Base-by-base conservation (phyloP, 2,329 filamentous ascomycete species). In the Aspergillus unguis region DNA sequence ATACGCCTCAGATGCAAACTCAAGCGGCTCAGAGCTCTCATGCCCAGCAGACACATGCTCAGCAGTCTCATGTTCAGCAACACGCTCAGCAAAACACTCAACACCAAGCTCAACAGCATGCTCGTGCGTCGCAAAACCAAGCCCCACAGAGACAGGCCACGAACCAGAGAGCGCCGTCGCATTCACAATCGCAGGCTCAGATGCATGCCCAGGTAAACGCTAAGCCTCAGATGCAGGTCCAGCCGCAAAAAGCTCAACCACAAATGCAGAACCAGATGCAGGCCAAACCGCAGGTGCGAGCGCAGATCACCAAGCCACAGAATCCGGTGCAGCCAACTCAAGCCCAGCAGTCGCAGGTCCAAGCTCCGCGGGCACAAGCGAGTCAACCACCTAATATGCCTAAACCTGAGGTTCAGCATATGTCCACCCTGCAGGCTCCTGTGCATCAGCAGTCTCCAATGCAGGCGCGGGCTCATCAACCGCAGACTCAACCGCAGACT, bases 181-280 rank as follows among this genome's bases (percentile, higher is more conserved):
- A 63, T 23, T 45, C 58, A 2, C 58, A 62, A 4, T 60, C 59
- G n/a, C 59, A 63, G 26, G 58, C 59, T 7, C 64, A 65, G 32
- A 58, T 63, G 11, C 51, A 49, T 29, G 42, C 45, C 35, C 63
- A 56, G 45, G 44, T 53, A 31, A 50, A 54, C 27, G 51, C 55
- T 10, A 59, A 59, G 40, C 50, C 55, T 32, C 49, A 60, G 44
- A 36, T 48, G 28, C 50, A 52, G 10, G 50, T 43, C 11, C 50
- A 52, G 17, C 38, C 47, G 9, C 47, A 62, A 40, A 32, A 54
- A 28, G 38, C 44, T 7, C 43, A 46, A 28, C 27, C 52, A 35
- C 48, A 59, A 31, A 43, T 43, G 40, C 44, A 52, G 35, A 46
- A 44, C 23, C 61, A 62, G 17, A 54, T 59, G 3, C 58, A 62